Percentiles rank a stretch among this genome's conserved stretches.
phyloP scores from a whole-genome alignment of 2,329 filamentous ascomycete species.

The Fusarium penzigii region DNA sequence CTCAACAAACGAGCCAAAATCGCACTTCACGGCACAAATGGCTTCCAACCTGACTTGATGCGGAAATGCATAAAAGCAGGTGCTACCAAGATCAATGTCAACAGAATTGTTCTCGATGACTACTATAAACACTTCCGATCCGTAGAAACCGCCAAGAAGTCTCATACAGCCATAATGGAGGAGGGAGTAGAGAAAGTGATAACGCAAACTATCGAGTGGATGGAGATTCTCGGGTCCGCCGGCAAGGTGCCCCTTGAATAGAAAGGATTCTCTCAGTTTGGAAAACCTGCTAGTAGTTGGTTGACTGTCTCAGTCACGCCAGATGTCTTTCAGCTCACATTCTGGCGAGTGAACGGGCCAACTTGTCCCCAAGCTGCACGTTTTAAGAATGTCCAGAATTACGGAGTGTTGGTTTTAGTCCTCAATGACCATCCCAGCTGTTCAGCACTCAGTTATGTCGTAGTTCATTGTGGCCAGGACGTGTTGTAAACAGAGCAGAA shows the following conservation, averaged over 20 bases:
- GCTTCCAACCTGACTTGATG: constrained; percentile 52
- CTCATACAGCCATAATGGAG: constrained; percentile 37
- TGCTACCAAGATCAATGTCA: constrained; percentile 58
- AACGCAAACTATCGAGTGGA: neutral
- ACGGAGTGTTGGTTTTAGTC: neutral
- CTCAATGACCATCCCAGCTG: constrained; percentile 22
- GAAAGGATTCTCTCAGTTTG: neutral
- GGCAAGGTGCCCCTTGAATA: constrained; percentile 4
- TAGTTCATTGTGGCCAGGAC: too few relatives aligned
- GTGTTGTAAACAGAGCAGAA: too few relatives aligned
- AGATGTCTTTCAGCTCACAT: constrained; percentile 1
- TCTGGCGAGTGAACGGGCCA: constrained; percentile 5
- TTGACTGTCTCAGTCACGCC: neutral
- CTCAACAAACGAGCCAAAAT: constrained; percentile 42
- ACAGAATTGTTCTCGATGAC: constrained; percentile 49
- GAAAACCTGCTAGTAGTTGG: too few relatives aligned
- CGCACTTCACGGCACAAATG: constrained; percentile 59
- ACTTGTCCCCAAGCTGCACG: neutral
- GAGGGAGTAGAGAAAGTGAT: constrained; percentile 36
- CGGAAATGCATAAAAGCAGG: constrained; percentile 51
- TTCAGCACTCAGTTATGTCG: too few relatives aligned
- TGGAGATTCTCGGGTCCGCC: neutral
- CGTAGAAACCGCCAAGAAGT: constrained; percentile 4
- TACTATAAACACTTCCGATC: constrained; percentile 3
- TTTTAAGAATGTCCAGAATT: constrained; percentile 1